Conservation (phyloP, 202 grass and related monocot genomes). For the Tripidium arundinaceum region DNA sequence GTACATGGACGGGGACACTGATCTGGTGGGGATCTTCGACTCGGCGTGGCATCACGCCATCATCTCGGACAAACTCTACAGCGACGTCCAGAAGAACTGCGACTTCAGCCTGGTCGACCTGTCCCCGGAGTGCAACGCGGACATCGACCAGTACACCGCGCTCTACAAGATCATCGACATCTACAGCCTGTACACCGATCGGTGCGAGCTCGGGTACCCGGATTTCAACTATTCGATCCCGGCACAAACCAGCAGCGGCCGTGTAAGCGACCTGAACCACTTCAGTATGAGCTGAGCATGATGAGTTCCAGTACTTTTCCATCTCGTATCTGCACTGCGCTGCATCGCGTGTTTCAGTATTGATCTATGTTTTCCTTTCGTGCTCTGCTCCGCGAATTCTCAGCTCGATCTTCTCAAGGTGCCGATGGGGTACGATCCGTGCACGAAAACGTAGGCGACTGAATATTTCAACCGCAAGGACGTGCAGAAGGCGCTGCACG, state of each 20-base stretch:
- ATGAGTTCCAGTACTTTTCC: background rate
- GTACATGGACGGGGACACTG: slow-evolving; percentile 39
- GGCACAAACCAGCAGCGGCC: background rate
- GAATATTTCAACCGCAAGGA: slow-evolving; percentile 46
- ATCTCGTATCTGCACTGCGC: background rate
- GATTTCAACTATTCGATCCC: slow-evolving; percentile 2
- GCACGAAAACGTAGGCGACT: slow-evolving; percentile 25
- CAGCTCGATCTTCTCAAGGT: slow-evolving; percentile 20
- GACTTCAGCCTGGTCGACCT: slow-evolving; percentile 33
- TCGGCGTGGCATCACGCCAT: slow-evolving; percentile 49
- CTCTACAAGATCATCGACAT: slow-evolving; percentile 43
- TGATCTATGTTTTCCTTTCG: background rate
- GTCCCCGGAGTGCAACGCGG: slow-evolving; percentile 1
- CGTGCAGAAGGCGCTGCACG: slow-evolving; percentile 46
- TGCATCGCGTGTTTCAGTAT: background rate
- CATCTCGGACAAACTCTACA: slow-evolving; percentile 43
- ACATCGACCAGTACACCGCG: background rate
- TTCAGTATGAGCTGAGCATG: too few species aligned
- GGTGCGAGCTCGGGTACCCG: slow-evolving; percentile 32
- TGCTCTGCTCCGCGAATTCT: background rate
- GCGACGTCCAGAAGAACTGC: slow-evolving; percentile 18
- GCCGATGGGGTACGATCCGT: slow-evolving; percentile 44
- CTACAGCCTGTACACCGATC: slow-evolving; percentile 43
- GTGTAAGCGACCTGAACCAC: slow-evolving; percentile 11
- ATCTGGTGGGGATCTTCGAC: slow-evolving; percentile 35